Evolutionary conservation across 2,329 filamentous ascomycete genomes (phyloP).

Genomic region (Dactylellina sp.): DNA sequence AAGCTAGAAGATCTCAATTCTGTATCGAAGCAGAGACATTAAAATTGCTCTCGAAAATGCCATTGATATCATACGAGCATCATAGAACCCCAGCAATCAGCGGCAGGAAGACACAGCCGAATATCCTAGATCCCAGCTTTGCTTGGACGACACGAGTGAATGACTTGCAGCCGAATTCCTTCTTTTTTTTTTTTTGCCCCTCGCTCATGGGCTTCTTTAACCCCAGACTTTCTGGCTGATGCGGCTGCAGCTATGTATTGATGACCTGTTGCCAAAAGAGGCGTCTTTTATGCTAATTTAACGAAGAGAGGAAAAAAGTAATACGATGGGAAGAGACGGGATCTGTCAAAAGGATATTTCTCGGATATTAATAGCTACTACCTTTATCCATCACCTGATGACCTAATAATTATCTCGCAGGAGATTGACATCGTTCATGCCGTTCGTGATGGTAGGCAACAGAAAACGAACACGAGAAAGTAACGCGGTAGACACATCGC

Average conservation of each 20-base stretch:
- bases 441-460: conserved; percentile 31
- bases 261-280: neutral
- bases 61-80: conserved; percentile 19
- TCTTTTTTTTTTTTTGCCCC: too few species aligned
- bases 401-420: conserved; percentile 13
- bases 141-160: conserved; percentile 41
- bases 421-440: conserved; percentile 1
- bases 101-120: conserved; percentile 21
- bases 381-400: neutral
- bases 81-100: neutral
- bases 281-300: conserved; percentile 38
- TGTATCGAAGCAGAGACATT: too few species aligned
- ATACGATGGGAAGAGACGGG: conserved; percentile 1
- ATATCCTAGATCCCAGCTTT: conserved; percentile 40
- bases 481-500: conserved; percentile 14
- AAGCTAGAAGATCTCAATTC: too few species aligned
- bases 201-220: conserved; percentile 16
- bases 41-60: neutral
- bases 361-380: conserved; percentile 39
- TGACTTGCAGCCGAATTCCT: conserved; percentile 47
- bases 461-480: conserved; percentile 4
- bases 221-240: conserved; percentile 47
- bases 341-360: neutral
- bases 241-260: conserved; percentile 17
- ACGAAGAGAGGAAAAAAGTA: conserved; percentile 8